A percentile compares a stretch with the other conserved stretches of the same genome.
Evolutionary conservation across 495 filamentous ascomycete genomes (phyloP).

Genomic region (Niebla homalea): DNA sequence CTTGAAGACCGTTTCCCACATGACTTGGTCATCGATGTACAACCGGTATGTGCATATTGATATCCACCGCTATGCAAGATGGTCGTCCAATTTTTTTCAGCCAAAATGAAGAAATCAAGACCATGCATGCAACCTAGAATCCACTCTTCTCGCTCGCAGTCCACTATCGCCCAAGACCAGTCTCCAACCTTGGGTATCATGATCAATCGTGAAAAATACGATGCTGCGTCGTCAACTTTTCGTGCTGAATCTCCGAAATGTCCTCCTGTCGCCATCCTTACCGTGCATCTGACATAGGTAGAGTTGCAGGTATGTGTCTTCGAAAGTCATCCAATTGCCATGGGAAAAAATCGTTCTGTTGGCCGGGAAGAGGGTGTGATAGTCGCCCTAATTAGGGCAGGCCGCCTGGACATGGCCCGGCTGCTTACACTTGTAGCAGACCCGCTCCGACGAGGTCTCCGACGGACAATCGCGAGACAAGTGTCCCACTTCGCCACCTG

Average conservation of each 20-base stretch:
- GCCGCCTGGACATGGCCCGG: slow-evolving; percentile 88
- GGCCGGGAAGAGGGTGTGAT: neutral
- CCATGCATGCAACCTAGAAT: neutral
- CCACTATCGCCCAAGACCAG: too few species aligned
- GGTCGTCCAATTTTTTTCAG: neutral
- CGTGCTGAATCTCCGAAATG: too few species aligned
- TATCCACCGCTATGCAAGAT: slow-evolving; percentile 11
- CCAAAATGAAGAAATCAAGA: slow-evolving; percentile 5
- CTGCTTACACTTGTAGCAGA: slow-evolving; percentile 99
- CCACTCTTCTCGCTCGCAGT: neutral
- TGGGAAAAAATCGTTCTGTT: too few species aligned
- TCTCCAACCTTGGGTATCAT: too few species aligned
- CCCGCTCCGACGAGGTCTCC: slow-evolving; percentile 76
- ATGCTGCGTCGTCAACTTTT: too few species aligned
- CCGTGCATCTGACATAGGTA: neutral
- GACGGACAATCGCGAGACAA: slow-evolving; percentile 90
- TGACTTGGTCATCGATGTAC: slow-evolving; percentile 5
- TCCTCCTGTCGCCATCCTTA: neutral
- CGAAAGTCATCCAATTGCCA: neutral
- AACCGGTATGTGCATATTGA: slow-evolving; percentile 3
- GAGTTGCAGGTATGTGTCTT: neutral
- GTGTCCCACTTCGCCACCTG: slow-evolving; percentile 80
- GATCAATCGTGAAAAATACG: too few species aligned
- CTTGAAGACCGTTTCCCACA: slow-evolving; percentile 7
- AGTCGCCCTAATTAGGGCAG: slow-evolving; percentile 56